phyloP scores from a whole-genome alignment of 169 alveolate genomes.

The Eimeria necatrix region DNA sequence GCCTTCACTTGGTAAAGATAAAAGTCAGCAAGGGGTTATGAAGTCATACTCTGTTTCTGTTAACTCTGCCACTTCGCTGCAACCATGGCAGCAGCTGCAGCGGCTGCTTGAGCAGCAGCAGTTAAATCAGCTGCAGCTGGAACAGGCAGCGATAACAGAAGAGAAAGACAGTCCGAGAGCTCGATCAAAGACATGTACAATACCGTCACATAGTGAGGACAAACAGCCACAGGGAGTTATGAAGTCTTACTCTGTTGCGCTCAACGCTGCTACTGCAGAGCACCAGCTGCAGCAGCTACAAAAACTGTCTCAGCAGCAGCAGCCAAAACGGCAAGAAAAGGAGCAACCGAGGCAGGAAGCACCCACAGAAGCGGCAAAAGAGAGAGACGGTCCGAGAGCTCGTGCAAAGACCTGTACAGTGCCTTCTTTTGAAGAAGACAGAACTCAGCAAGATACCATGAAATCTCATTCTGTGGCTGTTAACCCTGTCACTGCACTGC shows the following conservation, averaged over 20 bases:
- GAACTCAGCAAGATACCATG: not conserved
- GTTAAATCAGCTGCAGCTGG: too few relatives aligned
- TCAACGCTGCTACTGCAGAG: slow-evolving; percentile 7
- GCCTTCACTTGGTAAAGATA: too few relatives aligned
- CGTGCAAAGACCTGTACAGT: not conserved
- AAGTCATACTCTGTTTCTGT: too few relatives aligned
- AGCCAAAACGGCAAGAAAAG: not conserved
- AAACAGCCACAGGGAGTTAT: not conserved
- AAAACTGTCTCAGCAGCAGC: not conserved
- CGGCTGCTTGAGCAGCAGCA: too few relatives aligned
- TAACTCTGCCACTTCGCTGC: too few relatives aligned
- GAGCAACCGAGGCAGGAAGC: slow-evolving; percentile 10
- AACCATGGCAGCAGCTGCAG: too few relatives aligned
- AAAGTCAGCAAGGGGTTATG: too few relatives aligned
- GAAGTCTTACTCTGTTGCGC: not conserved
- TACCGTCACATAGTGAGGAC: not conserved
- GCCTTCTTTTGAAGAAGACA: not conserved
- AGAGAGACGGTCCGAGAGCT: too few relatives aligned
- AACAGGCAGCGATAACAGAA: too few relatives aligned
- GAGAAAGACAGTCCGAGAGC: too few relatives aligned
- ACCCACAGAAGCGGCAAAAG: not conserved
- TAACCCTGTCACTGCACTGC: slow-evolving; percentile 16
- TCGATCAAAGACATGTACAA: not conserved
- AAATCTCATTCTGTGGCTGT: not conserved
- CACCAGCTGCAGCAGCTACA: slow-evolving; percentile 23